Base-by-base conservation (phyloP, 2,329 filamentous ascomycete species). In the Fusarium clavum region DNA sequence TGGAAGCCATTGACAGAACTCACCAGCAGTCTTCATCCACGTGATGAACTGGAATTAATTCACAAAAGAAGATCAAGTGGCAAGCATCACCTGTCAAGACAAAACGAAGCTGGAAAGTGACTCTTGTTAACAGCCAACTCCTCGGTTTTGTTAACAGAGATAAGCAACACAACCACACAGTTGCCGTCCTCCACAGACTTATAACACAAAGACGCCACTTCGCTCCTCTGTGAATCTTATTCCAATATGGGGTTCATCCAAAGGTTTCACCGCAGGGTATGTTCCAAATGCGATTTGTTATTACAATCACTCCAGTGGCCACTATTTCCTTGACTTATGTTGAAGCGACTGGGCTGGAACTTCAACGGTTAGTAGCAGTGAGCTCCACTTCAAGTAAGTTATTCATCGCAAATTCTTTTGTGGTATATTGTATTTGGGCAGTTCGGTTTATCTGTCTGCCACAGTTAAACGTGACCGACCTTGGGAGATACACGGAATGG, bases 181-280 rank as follows among this genome's bases (percentile, higher is more conserved):
- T 49, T 32, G 56, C 47, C 46, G 71, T 75, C 71, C 53, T 51
- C 46, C 51, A 46, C 61, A 62, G 56, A 63, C 24, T 29, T 45
- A 53, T 49, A 52, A 38, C 40, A 51, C n/a, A 24, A 58, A 12
- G 40, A 43, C 56, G 51, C 53, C 58, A 63, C 58, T 27, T 65
- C 43, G 38, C 32, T 52, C 51, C 52, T 20, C 24, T 55, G 18
- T 48, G 30, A 25, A 25, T 29, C 34, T 14, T 38, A 45, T 27
- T 55, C 48, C 38, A 25, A 55, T 29, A 56, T 55, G 22, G 41
- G 40, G 14, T 41, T 53, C 29, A 32, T 11, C 18, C 57, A 29
- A 48, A 32, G 9, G 73, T 75, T 59, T 54, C 65, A 75, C 73
- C 29, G 56, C 73, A 64, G 61, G 27, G 38, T 54, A 64, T 70